Base-by-base conservation (phyloP, 1,284 basidiomycete genomes). In the Pyrrhoderma noxium region DNA sequence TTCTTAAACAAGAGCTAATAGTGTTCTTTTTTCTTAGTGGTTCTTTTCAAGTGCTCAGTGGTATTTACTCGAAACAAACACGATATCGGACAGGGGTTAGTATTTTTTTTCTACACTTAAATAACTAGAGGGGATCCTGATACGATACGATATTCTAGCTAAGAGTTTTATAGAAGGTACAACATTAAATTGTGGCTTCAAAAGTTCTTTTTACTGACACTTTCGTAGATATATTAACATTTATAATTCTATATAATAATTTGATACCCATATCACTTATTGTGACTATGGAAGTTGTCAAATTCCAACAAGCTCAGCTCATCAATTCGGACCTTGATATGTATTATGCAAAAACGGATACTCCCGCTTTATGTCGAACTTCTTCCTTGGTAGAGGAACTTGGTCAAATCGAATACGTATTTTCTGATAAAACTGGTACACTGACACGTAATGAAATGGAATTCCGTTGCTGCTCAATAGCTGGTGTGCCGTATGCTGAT, bases 201-300 rank as follows among this genome's bases (percentile, higher is more conserved):
- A n/a, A 41, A 44, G 23, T 45, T 41, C 23, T 42, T 19, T 41
- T 27, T 60, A 34, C 60, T 54, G 13, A 55, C 50, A 40, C 27
- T 55, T 47, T 16, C 48, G 35, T 58, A 86, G 95, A 98, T 66
- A 93, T 99, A 55, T 75, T 99, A 43, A 99, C 96, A 1, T 99
- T 98, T 71, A 92, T 99, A 69, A 97, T 99, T 65, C 78, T 97
- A 37, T 97, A 98, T 76, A 99, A 98, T 76, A 99, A 99, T 70
- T 75, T 99, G 60, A 98, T 99, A 58, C 96, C 96, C 5, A 99
- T 99, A 64, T 99, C 95, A 55, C 83, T 99, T 59, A 96, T 99
- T 64, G 95, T 99, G 62, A 98, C 96, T 1, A 98, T 99, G 87
- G 96, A 99, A 70, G 89, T 99, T 23, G 96, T 99, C 73, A 98